Conservation (phyloP, 768 basidiomycete species). For the Mycena indigotica region DNA sequence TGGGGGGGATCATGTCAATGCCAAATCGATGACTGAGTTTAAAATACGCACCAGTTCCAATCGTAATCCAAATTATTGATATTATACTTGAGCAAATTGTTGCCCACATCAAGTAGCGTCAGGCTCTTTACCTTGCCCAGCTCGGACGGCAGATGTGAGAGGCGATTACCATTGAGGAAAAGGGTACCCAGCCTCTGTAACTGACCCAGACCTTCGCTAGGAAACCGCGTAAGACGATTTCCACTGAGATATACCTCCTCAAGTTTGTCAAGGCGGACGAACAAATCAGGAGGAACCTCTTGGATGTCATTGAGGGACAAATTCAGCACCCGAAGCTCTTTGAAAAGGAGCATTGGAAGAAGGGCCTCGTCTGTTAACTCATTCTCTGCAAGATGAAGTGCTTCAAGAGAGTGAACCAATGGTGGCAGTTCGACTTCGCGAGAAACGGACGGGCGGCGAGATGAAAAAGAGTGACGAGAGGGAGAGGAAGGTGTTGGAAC, state of each 20-base stretch:
- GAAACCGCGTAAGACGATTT: constrained; percentile 87
- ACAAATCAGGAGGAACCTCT: constrained; percentile 79
- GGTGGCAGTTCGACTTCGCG: constrained; percentile 44
- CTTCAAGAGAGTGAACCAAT: constrained; percentile 70
- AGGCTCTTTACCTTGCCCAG: constrained; percentile 80
- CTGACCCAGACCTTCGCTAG: constrained; percentile 82
- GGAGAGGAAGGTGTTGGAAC: neutral
- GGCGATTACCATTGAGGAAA: constrained; percentile 90
- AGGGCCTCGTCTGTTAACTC: constrained; percentile 80
- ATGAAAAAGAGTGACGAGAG: constrained; percentile 24
- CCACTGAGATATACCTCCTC: constrained; percentile 92
- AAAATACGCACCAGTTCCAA: constrained; percentile 87
- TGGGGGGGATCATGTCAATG: constrained; percentile 34
- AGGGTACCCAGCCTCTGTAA: constrained; percentile 70
- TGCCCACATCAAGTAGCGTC: constrained; percentile 87
- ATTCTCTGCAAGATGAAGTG: constrained; percentile 90
- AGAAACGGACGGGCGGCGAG: constrained; percentile 26
- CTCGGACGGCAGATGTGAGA: constrained; percentile 91
- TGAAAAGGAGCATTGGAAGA: constrained; percentile 71
- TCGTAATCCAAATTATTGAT: constrained; percentile 98
- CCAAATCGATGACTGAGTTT: neutral
- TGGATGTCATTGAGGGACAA: constrained; percentile 94
- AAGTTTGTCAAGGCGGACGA: constrained; percentile 69
- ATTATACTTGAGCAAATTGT: constrained; percentile 93
- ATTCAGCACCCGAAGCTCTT: constrained; percentile 81